Conservation (phyloP, 176 grass and related monocot species). For the Carex parvula region DNA sequence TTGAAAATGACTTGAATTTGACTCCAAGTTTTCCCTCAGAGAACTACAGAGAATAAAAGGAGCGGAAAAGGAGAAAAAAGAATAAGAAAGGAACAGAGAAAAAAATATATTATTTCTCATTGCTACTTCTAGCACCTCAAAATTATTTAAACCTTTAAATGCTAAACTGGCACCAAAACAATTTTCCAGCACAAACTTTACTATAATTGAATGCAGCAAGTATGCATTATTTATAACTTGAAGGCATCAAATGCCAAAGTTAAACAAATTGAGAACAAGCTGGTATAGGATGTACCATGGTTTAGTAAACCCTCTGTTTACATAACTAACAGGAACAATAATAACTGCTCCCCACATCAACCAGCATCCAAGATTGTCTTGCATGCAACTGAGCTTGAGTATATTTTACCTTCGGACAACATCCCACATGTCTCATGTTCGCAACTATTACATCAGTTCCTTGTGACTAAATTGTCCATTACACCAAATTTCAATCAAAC, state of each 20-base stretch:
- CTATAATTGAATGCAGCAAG: neutral
- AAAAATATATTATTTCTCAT: neutral
- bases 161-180: neutral
- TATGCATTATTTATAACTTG: neutral
- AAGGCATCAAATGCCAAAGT: neutral
- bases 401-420: too few relatives aligned
- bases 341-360: too few relatives aligned
- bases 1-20: constrained; percentile 94
- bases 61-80: neutral
- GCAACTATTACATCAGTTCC: too few relatives aligned
- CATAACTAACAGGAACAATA: too few relatives aligned
- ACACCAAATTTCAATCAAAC: neutral
- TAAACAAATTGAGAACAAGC: neutral
- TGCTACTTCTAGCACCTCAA: neutral
- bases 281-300: neutral
- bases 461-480: too few relatives aligned
- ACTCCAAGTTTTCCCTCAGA: constrained; percentile 85
- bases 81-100: neutral
- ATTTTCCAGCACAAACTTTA: neutral
- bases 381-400: too few relatives aligned
- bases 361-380: too few relatives aligned
- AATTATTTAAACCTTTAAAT: neutral
- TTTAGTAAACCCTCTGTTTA: neutral
- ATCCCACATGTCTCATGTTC: too few relatives aligned
- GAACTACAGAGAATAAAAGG: constrained; percentile 48